Percentiles rank a stretch among this genome's conserved stretches.
phyloP scores from a whole-genome alignment of 345 rosid species.

The Angophora floribunda region DNA sequence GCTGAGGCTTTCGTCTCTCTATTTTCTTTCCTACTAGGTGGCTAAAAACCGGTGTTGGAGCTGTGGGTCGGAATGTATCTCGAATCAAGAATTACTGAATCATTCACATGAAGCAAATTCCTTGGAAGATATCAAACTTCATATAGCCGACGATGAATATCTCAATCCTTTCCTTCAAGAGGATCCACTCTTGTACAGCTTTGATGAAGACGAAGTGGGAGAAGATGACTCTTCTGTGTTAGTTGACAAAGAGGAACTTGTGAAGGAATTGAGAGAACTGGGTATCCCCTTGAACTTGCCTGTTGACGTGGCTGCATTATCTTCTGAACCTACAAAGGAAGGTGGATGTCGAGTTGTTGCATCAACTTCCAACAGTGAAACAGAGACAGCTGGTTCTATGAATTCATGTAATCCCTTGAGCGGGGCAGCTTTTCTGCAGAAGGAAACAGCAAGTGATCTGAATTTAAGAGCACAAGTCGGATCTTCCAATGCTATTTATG shows the following conservation, averaged over 20 bases:
- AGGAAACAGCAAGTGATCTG: constrained; percentile 10
- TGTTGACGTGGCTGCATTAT: constrained; percentile 7
- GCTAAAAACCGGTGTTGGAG: constrained; percentile 72
- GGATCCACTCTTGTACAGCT: constrained; percentile 77
- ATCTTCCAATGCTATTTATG: neutral
- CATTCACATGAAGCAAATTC: constrained; percentile 34
- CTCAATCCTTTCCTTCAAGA: constrained; percentile 69
- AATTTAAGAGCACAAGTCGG: constrained; percentile 3
- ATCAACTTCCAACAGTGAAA: constrained; percentile 18
- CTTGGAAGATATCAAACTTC: constrained; percentile 21
- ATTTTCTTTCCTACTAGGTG: constrained; percentile 35
- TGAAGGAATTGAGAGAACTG: constrained; percentile 38
- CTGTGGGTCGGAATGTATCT: constrained; percentile 29
- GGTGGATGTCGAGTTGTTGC: constrained; percentile 16
- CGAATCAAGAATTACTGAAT: constrained; percentile 27
- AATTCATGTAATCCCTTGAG: neutral
- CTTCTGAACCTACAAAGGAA: constrained; percentile 2
- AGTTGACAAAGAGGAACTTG: constrained; percentile 34
- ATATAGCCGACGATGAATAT: constrained; percentile 51
- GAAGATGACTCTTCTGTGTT: constrained; percentile 36
- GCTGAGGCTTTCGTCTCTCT: neutral
- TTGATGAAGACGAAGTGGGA: constrained; percentile 58
- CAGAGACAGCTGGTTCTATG: constrained; percentile 7
- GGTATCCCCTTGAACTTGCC: constrained; percentile 17
- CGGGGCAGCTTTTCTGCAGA: neutral